A percentile compares a stretch with the other conserved stretches of the same genome.
Evolutionary conservation across 371 early-diverging fungal genomes (phyloP).

Genomic region (Rhizopus arrhizus): DNA sequence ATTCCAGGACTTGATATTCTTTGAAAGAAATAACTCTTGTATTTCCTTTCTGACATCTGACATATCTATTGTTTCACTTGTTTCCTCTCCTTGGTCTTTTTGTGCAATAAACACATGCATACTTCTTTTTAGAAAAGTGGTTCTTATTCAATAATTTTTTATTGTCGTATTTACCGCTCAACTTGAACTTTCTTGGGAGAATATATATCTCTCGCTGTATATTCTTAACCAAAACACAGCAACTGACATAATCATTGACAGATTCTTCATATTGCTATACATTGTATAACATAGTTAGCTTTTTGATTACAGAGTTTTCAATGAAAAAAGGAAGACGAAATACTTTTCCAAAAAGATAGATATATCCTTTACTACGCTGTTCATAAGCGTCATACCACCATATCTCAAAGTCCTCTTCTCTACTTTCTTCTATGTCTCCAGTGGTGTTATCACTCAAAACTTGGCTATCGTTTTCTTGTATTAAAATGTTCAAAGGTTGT

Average conservation of each 20-base stretch:
- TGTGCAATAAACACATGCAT: not conserved
- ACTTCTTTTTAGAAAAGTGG: not conserved
- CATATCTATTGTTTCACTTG: constrained; percentile 61
- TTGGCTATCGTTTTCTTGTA: not conserved
- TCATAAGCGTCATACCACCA: constrained; percentile 95
- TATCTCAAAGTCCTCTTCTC: constrained; percentile 40
- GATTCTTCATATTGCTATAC: constrained; percentile 1
- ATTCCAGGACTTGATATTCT: constrained; percentile 57
- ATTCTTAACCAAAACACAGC: constrained; percentile 77
- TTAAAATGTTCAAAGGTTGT: too few species aligned
- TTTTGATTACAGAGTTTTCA: constrained; percentile 17
- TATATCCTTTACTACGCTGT: constrained; percentile 59
- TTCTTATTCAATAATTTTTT: not conserved
- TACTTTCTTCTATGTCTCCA: not conserved
- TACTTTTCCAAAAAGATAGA: constrained; percentile 91
- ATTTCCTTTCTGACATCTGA: constrained; percentile 78
- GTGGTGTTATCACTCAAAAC: not conserved
- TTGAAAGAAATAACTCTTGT: constrained; percentile 51
- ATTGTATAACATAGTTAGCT: constrained; percentile 34
- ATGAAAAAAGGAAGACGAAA: not conserved
- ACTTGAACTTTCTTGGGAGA: constrained; percentile 68
- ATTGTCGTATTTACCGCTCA: constrained; percentile 46
- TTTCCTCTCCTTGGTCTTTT: constrained; percentile 52
- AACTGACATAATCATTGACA: constrained; percentile 57
- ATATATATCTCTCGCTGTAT: constrained; percentile 86